phyloP scores from a whole-genome alignment of 176 grass and related monocot species.

The Oryza glaberrima region DNA sequence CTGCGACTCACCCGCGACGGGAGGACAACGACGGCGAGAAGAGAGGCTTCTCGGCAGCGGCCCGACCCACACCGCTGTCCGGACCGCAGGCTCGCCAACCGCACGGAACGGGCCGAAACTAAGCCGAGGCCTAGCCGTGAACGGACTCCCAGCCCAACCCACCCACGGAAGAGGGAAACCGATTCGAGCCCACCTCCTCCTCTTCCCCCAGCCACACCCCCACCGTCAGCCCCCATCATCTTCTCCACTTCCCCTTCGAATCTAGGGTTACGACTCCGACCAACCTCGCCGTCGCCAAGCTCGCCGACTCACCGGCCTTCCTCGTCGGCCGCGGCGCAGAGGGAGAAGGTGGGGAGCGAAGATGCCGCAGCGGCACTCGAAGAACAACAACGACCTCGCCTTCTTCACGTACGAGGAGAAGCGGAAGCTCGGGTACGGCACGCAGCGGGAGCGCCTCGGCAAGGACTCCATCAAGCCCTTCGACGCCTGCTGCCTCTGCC shows the following conservation, averaged over 20 bases:
- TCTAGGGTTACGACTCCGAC: constrained; percentile 49
- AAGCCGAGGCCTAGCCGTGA: too few relatives aligned
- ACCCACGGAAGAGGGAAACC: too few relatives aligned
- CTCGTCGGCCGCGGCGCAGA: background rate
- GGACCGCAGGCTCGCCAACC: too few relatives aligned
- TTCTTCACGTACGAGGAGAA: constrained; percentile 99
- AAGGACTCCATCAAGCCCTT: constrained; percentile 99
- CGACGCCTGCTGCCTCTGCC: constrained; percentile 96
- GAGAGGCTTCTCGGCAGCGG: too few relatives aligned
- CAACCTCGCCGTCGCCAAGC: background rate
- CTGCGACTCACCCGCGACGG: too few relatives aligned
- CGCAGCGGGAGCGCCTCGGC: constrained; percentile 95
- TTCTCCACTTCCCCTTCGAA: constrained; percentile 11
- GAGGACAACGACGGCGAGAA: too few relatives aligned
- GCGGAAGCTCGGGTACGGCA: constrained; percentile 98
- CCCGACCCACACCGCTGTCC: too few relatives aligned
- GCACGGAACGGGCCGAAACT: too few relatives aligned
- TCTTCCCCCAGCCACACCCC: background rate
- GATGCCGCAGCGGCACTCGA: constrained; percentile 99
- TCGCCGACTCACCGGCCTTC: background rate
- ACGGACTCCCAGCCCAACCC: too few relatives aligned
- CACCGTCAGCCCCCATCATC: background rate
- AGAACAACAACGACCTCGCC: constrained; percentile 99
- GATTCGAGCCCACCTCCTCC: background rate
- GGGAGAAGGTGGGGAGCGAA: background rate